phyloP scores from a whole-genome alignment of 2,329 filamentous ascomycete species.

The Fusarium sulawesiense region DNA sequence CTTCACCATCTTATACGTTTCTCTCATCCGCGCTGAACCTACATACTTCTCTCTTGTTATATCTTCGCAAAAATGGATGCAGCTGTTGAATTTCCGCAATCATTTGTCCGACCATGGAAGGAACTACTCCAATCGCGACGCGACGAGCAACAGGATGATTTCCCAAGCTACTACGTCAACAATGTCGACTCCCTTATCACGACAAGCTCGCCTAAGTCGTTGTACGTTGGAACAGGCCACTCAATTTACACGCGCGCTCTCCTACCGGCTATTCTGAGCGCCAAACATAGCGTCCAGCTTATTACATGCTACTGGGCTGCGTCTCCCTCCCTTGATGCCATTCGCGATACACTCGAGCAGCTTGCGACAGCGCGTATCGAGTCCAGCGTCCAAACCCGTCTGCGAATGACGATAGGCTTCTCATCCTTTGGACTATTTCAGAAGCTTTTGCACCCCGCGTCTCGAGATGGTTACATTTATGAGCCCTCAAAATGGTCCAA shows the following conservation, averaged over 20 bases:
- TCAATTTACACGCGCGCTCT: conserved; percentile 67
- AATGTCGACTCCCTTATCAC: conserved; percentile 61
- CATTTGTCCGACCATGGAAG: conserved; percentile 55
- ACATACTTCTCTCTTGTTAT: not conserved
- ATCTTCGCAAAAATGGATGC: conserved; percentile 14
- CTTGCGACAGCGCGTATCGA: conserved; percentile 62
- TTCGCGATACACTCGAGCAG: conserved; percentile 67
- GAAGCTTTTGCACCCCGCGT: conserved; percentile 79
- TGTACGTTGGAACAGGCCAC: conserved; percentile 68
- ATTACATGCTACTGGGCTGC: conserved; percentile 86
- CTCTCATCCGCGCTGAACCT: not conserved
- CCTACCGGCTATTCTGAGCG: conserved; percentile 69
- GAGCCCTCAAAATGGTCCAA: conserved; percentile 68
- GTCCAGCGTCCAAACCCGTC: conserved; percentile 43
- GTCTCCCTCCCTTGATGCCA: conserved; percentile 68
- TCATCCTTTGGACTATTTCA: conserved; percentile 79
- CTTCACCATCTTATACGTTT: not conserved
- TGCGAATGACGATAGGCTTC: conserved; percentile 79
- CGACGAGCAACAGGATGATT: conserved; percentile 54
- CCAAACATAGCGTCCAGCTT: conserved; percentile 74
- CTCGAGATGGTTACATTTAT: conserved; percentile 70
- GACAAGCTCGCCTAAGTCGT: conserved; percentile 58
- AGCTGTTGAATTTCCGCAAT: conserved; percentile 49
- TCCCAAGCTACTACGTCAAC: conserved; percentile 61
- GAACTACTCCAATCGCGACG: conserved; percentile 49